Base-by-base conservation (phyloP, 768 basidiomycete species). In the Trametes sanguinea region DNA sequence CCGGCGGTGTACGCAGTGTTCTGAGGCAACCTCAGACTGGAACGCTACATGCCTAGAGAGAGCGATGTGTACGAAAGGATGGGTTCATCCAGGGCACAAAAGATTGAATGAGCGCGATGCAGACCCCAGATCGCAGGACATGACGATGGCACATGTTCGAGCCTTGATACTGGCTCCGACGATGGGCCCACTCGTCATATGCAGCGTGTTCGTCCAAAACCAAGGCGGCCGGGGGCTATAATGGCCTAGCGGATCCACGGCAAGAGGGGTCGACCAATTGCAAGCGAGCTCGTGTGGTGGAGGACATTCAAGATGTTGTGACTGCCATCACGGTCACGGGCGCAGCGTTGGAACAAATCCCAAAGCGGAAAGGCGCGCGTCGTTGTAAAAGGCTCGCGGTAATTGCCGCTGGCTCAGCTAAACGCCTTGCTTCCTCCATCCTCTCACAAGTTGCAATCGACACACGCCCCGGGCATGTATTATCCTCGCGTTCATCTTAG, bases 311-410 rank as follows among this genome's bases (percentile, higher is more conserved):
- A 51, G 51, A 58, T 58, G 48, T 51, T 51, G 57, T 51, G 57
- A 58, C 57, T n/a, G 40, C 39, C 29, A 48, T 51, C 57, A 58
- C 57, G 50, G 57, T 51, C 57, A 58, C 57, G 40, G 10, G 16
- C 30, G 22, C 51, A 3, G 1, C n/a, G 43, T 32, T 8, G 47
- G 17, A 48, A 57, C 55, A 30, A 39, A 17, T 51, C 57, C 39
- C 7, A 14, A 43, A 57, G 14, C 2, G 40, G 57, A 44, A 50
- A 57, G 37, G 40, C 57, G 57, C 47, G 39, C 17, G 56, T 47
- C 57, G 2, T 37, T 40, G 40, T 14, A 43, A 51, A 51, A 51
- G 57, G 27, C 47, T 43, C 42, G 40, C 57, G 57, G 48, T 11
- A 8, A 13, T 22, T 51, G 57, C 57, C 57, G 57, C 17, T 27